phyloP scores from a whole-genome alignment of 352 stramenopile species.

The Aphanomyces euteiches region DNA sequence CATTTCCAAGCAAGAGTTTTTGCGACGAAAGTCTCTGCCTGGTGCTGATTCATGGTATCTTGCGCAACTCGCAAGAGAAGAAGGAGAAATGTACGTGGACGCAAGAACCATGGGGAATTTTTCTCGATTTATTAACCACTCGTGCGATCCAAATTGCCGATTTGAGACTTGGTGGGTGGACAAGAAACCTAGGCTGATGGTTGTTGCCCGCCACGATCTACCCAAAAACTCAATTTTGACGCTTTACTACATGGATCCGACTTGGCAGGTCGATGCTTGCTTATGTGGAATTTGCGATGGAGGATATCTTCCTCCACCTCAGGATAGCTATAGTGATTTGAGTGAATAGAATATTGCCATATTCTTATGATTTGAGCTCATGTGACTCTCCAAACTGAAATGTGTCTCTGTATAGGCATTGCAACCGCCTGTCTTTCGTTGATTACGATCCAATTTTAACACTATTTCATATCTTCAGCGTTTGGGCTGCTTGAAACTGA shows the following conservation, averaged over 20 bases:
- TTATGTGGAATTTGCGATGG: not conserved
- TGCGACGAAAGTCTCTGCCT: not conserved
- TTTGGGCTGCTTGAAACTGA: too few species aligned
- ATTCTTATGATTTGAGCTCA: too few species aligned
- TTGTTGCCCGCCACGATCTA: not conserved
- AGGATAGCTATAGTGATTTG: too few species aligned
- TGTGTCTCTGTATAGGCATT: too few species aligned
- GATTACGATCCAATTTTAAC: too few species aligned
- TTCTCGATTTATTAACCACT: constrained; percentile 3
- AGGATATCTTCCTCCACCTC: too few species aligned
- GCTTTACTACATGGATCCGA: not conserved
- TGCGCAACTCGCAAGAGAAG: not conserved
- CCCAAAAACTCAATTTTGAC: not conserved
- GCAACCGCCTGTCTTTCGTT: too few species aligned
- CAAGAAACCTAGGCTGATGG: not conserved
- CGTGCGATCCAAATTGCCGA: not conserved
- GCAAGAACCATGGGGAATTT: not conserved
- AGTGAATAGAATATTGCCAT: too few species aligned
- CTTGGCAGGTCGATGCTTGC: not conserved
- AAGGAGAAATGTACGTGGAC: not conserved
- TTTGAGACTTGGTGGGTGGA: constrained; percentile 2
- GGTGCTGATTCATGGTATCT: not conserved
- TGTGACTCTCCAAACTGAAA: too few species aligned
- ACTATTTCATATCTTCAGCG: too few species aligned
- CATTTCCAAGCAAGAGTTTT: not conserved